Conservation (phyloP, 1,284 basidiomycete species). For the Xerocomus nothofagi region DNA sequence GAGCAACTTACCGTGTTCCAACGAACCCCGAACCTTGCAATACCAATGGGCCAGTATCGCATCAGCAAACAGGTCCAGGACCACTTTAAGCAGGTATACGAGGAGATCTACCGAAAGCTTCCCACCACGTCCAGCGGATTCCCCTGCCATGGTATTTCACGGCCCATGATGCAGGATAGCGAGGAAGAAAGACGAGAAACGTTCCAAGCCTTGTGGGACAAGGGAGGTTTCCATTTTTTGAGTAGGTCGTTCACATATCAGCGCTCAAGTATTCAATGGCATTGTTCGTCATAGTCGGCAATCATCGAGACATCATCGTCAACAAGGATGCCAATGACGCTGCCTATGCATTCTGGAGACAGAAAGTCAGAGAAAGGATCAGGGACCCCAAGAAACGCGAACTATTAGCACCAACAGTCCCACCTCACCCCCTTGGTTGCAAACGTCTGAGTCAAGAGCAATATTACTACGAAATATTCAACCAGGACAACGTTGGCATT, state of each 20-base stretch:
- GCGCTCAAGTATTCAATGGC: no score
- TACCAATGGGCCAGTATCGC: no score
- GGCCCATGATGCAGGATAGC: conserved; percentile 14
- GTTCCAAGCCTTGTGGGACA: conserved; percentile 12
- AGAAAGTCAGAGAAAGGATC: conserved; percentile 11
- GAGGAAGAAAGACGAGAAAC: conserved; percentile 12
- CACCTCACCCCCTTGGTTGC: conserved; percentile 5
- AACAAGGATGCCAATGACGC: conserved; percentile 3
- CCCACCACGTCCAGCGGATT: conserved; percentile 2
- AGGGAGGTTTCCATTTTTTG: conserved; percentile 15
- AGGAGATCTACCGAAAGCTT: conserved; percentile 6
- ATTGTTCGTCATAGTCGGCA: no score
- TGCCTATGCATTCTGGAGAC: conserved; percentile 18
- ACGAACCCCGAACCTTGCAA: conserved; percentile 16
- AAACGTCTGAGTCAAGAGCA: conserved; percentile 13
- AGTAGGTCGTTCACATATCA: conserved; percentile 8
- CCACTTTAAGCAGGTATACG: conserved; percentile 13
- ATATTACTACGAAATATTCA: conserved; percentile 13
- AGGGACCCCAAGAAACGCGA: conserved; percentile 15
- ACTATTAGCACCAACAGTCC: conserved; percentile 11
- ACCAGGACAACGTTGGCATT: conserved; percentile 21
- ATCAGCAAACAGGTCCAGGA: no score
- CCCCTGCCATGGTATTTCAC: not conserved
- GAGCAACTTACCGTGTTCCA: conserved; percentile 20
- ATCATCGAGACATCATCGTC: conserved; percentile 3